A percentile compares a stretch with the other conserved stretches of the same genome.
phyloP scores from a whole-genome alignment of 345 rosid species.

The Pistacia integerrima region DNA sequence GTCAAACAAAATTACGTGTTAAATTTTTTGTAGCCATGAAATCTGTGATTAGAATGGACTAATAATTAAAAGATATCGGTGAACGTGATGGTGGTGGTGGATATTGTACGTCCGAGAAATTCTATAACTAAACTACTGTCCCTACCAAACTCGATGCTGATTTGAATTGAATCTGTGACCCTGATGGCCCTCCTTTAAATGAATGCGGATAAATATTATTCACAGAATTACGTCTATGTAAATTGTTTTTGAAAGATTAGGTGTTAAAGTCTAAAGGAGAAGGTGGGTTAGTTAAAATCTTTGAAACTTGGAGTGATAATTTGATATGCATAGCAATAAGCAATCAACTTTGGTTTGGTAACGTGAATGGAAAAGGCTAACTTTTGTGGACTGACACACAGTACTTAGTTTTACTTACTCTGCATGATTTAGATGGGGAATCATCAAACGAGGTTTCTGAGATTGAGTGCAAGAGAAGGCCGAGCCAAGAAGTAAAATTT shows the following conservation, averaged over 20 bases:
- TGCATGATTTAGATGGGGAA: background rate
- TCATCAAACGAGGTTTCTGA: background rate
- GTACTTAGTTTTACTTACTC: background rate
- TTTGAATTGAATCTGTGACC: background rate
- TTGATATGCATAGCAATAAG: background rate
- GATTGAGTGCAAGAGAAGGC: conserved; percentile 13
- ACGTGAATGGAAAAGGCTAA: conserved; percentile 17
- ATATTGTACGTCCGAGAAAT: conserved; percentile 1
- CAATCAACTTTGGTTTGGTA: conserved; percentile 13
- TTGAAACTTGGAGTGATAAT: background rate
- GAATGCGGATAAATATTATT: too few relatives aligned
- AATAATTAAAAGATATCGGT: background rate
- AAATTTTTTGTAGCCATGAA: conserved; percentile 6
- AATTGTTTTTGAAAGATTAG: too few relatives aligned
- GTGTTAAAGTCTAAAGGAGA: background rate
- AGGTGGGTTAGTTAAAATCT: background rate
- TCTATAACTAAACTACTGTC: background rate
- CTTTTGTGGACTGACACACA: conserved; percentile 1
- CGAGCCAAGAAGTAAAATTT: conserved; percentile 10
- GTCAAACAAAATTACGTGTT: too few relatives aligned
- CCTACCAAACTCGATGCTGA: conserved; percentile 10
- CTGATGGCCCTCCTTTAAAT: background rate
- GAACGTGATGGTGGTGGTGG: background rate
- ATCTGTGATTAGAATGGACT: conserved; percentile 17
- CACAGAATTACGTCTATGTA: too few relatives aligned